Evolutionary conservation across 176 grass and related monocot species (phyloP).

Genomic region (Sorghum bicolor): DNA sequence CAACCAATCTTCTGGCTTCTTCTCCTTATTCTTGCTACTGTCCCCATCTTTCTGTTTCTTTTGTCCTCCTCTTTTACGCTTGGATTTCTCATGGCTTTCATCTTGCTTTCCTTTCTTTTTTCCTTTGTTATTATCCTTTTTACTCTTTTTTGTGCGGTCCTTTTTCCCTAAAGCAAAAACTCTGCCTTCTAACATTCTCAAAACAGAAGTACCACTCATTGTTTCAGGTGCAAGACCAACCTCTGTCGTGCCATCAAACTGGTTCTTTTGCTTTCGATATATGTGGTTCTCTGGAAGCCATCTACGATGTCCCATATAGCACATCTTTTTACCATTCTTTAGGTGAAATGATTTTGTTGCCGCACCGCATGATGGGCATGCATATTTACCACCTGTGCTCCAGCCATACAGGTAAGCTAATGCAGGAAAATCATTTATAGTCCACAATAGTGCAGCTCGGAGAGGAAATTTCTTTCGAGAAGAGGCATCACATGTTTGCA

Average conservation of each 20-base stretch:
- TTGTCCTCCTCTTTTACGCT: too few relatives aligned
- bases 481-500: too few relatives aligned
- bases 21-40: too few relatives aligned
- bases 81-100: too few relatives aligned
- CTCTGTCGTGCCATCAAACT: neutral
- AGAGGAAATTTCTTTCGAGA: neutral
- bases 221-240: neutral
- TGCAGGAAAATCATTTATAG: neutral
- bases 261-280: neutral
- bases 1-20: too few relatives aligned
- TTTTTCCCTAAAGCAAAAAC: neutral
- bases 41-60: too few relatives aligned
- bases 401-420: neutral
- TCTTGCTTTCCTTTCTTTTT: too few relatives aligned
- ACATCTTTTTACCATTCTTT: neutral
- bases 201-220: neutral
- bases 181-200: neutral
- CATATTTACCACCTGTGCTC: neutral
- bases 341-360: neutral
- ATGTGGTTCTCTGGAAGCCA: neutral
- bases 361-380: neutral
- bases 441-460: neutral
- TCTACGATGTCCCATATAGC: neutral
- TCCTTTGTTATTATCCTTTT: too few relatives aligned
- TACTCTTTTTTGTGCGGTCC: too few relatives aligned